Evolutionary conservation across 352 stramenopile species (phyloP), one percentile per base, ranked within the genome.

Genomic region (Pythium monospermum): DNA sequence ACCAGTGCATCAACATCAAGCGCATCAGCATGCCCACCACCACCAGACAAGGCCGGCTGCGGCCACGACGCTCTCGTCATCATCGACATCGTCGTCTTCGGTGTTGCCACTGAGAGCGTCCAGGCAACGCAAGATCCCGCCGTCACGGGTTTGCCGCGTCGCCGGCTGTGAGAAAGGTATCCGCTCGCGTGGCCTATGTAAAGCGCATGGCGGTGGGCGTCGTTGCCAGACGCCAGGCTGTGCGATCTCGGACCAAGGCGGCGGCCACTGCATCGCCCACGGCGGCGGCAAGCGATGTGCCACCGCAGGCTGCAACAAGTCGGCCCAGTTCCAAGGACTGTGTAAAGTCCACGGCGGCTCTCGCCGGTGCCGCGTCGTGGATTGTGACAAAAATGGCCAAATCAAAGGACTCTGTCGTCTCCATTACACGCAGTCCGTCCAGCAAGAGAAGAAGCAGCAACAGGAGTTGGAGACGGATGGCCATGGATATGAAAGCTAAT

Each of bases 341-440:
- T 95, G 85, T 61, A 94, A 92, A 64, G 65, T 87, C 5, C 85
- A 95, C 47, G 85, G 83, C 11, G 85, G 85, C 45, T 82, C 78
- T 28, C 75, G 80, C 25, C 68, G 82, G 16, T 95, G 85, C 60
- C 73, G 73, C 19, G 48, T 88, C 33, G 59, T 60, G 0, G 74
- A 84, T 33, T 95, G 85, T 59, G 61, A 67, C 55, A 93, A 93
- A 66, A 93, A 90, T 67, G 76, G 76, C 16, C 79, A 91, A 68
- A 78, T 87, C 64, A 85, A 85, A 35, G 83, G 83, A 0, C 69
- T 90, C 13, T 93, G 83, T 47, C 71, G 81, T 13, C 57, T 83
- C 21, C 82, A 93, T 64, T 89, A 60, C 50, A 56, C 57, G 33
- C 41, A 51, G 44, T 64, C 57, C 22, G 43, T 59, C 22, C 50